A percentile compares a stretch with the other conserved stretches of the same genome.
Conservation (phyloP, 805 yeast genomes). For the Barnettozyma siamensis region DNA sequence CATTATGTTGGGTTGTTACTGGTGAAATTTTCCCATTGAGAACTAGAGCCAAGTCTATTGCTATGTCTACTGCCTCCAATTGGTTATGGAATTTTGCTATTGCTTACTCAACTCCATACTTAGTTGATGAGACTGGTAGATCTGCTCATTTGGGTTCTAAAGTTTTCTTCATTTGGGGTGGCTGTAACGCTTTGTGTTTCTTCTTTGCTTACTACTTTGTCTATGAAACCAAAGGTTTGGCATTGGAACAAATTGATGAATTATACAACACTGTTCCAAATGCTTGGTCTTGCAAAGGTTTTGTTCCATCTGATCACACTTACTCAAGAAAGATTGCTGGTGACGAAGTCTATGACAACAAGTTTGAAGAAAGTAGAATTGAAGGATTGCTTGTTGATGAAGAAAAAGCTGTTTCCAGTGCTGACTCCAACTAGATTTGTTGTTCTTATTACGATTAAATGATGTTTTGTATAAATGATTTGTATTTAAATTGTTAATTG, state of each 20-base stretch:
- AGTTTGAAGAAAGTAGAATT: slow-evolving; percentile 1
- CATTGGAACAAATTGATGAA: slow-evolving; percentile 63
- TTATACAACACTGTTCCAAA: slow-evolving; percentile 37
- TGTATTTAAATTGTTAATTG: neutral
- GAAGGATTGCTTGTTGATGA: slow-evolving; percentile 8
- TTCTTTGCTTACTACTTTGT: slow-evolving; percentile 52
- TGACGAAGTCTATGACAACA: slow-evolving; percentile 9
- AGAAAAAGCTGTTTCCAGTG: slow-evolving; percentile 7
- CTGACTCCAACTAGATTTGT: neutral
- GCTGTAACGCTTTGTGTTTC: slow-evolving; percentile 51
- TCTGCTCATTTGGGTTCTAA: slow-evolving; percentile 58
- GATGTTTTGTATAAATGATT: too few relatives aligned
- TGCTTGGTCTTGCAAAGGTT: slow-evolving; percentile 30
- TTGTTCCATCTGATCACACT: slow-evolving; percentile 30
- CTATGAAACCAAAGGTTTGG: slow-evolving; percentile 62
- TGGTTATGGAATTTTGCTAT: slow-evolving; percentile 75
- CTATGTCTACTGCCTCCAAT: slow-evolving; percentile 68
- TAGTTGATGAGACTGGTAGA: slow-evolving; percentile 58
- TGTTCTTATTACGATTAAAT: neutral
- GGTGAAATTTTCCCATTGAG: slow-evolving; percentile 66
- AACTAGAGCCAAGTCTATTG: slow-evolving; percentile 68
- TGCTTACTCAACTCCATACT: slow-evolving; percentile 71
- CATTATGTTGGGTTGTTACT: slow-evolving; percentile 63
- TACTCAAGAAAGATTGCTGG: slow-evolving; percentile 26
- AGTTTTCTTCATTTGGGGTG: slow-evolving; percentile 75